phyloP scores from a whole-genome alignment of 805 yeast genomes.

The Candida argentea region DNA sequence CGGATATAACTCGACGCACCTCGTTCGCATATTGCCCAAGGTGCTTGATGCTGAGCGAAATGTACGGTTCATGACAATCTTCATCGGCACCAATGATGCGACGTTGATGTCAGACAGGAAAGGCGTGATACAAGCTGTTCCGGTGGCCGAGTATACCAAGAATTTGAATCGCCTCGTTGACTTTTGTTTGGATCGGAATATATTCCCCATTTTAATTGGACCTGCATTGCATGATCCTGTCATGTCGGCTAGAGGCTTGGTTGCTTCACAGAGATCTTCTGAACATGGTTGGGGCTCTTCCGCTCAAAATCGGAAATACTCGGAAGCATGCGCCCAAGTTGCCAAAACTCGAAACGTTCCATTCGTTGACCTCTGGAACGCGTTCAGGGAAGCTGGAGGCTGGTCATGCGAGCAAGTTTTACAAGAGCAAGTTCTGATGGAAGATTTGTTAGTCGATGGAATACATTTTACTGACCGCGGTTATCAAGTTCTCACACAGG shows the following conservation, averaged over 20 bases:
- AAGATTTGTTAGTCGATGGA: constrained; percentile 34
- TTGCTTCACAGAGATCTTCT: constrained; percentile 1
- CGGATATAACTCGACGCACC: constrained; percentile 69
- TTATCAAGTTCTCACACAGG: constrained; percentile 39
- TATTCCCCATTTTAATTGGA: constrained; percentile 49
- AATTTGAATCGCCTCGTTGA: constrained; percentile 39
- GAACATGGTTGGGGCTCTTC: constrained; percentile 28
- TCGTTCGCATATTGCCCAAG: constrained; percentile 23
- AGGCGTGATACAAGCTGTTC: constrained; percentile 32
- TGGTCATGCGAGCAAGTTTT: constrained; percentile 30
- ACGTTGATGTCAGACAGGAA: constrained; percentile 4
- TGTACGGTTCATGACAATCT: constrained; percentile 43
- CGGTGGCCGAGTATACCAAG: constrained; percentile 34
- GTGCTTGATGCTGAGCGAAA: constrained; percentile 35
- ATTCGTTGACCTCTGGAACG: constrained; percentile 44
- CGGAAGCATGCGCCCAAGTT: constrained; percentile 36
- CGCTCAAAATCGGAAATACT: constrained; percentile 36
- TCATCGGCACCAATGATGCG: constrained; percentile 76
- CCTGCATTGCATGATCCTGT: constrained; percentile 49
- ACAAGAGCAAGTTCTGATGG: constrained; percentile 8
- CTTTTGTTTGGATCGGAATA: constrained; percentile 27
- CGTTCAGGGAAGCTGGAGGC: constrained; percentile 25
- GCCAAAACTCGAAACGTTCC: constrained; percentile 42
- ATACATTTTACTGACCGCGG: constrained; percentile 34
- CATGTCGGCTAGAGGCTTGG: constrained; percentile 12